Evolutionary conservation across 352 stramenopile species (phyloP).

Genomic region (Globisporangium splendens): DNA sequence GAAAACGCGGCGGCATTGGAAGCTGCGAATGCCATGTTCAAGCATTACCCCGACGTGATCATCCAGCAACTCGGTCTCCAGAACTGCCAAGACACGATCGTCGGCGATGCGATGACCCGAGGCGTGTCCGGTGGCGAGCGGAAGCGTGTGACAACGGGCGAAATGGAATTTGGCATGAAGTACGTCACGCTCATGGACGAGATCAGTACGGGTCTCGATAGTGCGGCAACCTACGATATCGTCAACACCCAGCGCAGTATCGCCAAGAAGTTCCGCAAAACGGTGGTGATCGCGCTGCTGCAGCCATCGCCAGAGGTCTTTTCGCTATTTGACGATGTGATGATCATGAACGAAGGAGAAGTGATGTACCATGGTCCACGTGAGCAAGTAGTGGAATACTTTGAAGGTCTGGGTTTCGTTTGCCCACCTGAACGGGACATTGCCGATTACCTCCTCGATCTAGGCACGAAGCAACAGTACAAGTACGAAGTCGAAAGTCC

Average conservation of each 20-base stretch:
- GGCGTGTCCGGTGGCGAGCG: constrained; percentile 52
- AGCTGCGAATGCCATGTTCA: constrained; percentile 7
- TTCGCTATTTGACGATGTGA: constrained; percentile 45
- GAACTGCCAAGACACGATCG: constrained; percentile 25
- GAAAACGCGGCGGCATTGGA: constrained; percentile 15
- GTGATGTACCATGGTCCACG: constrained; percentile 36
- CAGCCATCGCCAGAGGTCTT: constrained; percentile 64
- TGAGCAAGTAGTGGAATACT: constrained; percentile 60
- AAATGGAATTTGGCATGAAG: constrained; percentile 66
- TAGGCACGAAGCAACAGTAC: constrained; percentile 3
- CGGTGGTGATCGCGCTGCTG: constrained; percentile 70
- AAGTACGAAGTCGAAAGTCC: constrained; percentile 10
- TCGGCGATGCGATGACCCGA: constrained; percentile 33
- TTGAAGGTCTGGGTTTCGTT: constrained; percentile 43
- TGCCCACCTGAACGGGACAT: constrained; percentile 25
- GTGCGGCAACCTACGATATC: constrained; percentile 55
- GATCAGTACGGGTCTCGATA: constrained; percentile 58
- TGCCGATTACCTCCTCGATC: constrained; percentile 23
- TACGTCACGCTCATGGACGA: constrained; percentile 75
- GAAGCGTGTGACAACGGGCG: constrained; percentile 33
- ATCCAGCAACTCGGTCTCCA: constrained; percentile 2
- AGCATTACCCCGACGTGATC: constrained; percentile 8
- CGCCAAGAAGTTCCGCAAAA: constrained; percentile 43
- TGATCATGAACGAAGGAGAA: constrained; percentile 43
- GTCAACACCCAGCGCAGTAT: constrained; percentile 44